Evolutionary conservation across 73 alveolate genomes (phyloP), one percentile per base, ranked within the genome.

Genomic region (Uronychia setigera): DNA sequence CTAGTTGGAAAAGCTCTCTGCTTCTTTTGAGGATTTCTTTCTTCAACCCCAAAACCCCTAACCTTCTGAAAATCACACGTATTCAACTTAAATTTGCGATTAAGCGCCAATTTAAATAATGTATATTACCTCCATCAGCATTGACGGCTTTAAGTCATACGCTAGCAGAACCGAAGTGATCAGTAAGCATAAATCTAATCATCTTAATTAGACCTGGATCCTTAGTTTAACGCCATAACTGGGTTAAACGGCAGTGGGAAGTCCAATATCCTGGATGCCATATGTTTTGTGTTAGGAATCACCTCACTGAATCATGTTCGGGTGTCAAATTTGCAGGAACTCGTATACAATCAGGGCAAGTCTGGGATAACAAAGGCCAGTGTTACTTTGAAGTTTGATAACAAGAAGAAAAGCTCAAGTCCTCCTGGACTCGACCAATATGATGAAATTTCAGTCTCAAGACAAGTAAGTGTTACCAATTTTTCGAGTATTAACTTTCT

Each of bases 241-340:
- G 99, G 99, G 33, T 90, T 97, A 76, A 98, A 98, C 85, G 99
- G 99, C 1, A 88, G 98, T 80, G 99, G 99, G 58, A 98, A 98
- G 92, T 97, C 99, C 29, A 98, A 98, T 91, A 96, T 98, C 82
- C 85, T 98, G 81, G 99, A 98, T 84, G 98, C 99, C 26, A 96
- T 99, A 74, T 93, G 99, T 85, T 99, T 99, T 91, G 98, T 97
- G 14, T 92, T 98, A 76, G 99, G 99, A 32, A 86, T 96, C 31
- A 33, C 88, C 77, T 87, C 95, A 80, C 84, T 96, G 35, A 85
- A 96, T 11, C 94, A 94, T 85, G 99, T 98, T 1, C 93, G 99
- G 25, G 99, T 99, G 0, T 90, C 98, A 81, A 98, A 96, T 88
- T 88, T 97, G 83, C 93, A 97, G 88, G 99, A 98, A 90, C 96